Evolutionary conservation across 225 moss, liverwort and hornwort species (phyloP).

Genomic region (Anthoceros angustus): DNA sequence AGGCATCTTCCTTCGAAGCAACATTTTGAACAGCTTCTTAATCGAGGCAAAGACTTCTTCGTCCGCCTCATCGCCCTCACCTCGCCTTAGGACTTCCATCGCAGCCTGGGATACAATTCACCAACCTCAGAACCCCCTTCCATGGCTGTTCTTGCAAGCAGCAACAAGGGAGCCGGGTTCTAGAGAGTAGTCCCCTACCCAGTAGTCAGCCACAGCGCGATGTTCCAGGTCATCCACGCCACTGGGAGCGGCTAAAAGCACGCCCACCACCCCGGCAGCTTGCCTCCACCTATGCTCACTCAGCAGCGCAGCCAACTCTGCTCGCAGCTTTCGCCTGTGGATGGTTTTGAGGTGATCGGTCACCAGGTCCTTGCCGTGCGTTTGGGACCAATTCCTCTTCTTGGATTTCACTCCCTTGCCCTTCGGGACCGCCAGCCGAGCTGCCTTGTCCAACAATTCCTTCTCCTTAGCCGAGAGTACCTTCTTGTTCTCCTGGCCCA

Average conservation of each 20-base stretch:
- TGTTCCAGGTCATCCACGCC: slow-evolving; percentile 24
- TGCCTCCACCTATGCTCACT: slow-evolving; percentile 32
- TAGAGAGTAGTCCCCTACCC: slow-evolving; percentile 20
- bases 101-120: slow-evolving; percentile 43
- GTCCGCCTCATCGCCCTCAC: slow-evolving; percentile 32
- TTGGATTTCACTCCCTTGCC: slow-evolving; percentile 25
- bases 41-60: slow-evolving; percentile 20
- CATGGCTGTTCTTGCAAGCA: background rate
- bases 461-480: slow-evolving; percentile 8
- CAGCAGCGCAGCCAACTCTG: slow-evolving; percentile 34
- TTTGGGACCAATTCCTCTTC: slow-evolving; percentile 28
- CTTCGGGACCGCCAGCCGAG: slow-evolving; percentile 34
- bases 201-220: slow-evolving; percentile 36
- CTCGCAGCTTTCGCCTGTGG: slow-evolving; percentile 39
- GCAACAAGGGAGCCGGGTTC: background rate
- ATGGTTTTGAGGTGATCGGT: slow-evolving; percentile 34
- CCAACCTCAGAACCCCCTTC: background rate
- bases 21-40: slow-evolving; percentile 67
- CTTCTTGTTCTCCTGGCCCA: slow-evolving; percentile 3
- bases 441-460: slow-evolving; percentile 20
- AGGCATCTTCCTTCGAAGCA: slow-evolving; percentile 49
- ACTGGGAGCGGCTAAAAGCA: slow-evolving; percentile 32
- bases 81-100: slow-evolving; percentile 55
- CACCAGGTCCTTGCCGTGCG: slow-evolving; percentile 39
- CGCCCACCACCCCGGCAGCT: slow-evolving; percentile 40